Conservation (phyloP, 2,329 filamentous ascomycete species). For the Claviceps spartinae region DNA sequence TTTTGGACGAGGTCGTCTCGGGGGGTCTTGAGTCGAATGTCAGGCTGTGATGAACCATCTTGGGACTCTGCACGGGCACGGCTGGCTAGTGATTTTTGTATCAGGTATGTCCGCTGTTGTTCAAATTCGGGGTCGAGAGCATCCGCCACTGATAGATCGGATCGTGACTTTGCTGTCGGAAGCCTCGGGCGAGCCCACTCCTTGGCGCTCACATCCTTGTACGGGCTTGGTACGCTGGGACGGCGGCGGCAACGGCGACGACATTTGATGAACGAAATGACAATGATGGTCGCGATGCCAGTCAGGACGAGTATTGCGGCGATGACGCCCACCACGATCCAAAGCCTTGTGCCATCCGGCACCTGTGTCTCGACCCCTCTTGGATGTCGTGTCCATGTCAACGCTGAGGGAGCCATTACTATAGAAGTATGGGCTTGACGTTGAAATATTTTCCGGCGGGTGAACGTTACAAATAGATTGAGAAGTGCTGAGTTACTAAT, state of each 20-base stretch:
- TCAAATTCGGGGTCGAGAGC: slow-evolving; percentile 19
- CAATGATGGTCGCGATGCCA: background rate
- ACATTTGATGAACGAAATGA: background rate
- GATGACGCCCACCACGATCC: background rate
- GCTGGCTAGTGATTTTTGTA: slow-evolving; percentile 29
- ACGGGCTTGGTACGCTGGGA: background rate
- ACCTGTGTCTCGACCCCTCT: background rate
- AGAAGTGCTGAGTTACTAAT: no score
- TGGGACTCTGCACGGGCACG: slow-evolving; percentile 7
- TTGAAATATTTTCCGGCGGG: no score
- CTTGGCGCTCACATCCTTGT: background rate
- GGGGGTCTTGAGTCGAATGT: background rate
- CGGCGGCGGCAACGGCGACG: background rate
- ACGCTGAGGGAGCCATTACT: background rate
- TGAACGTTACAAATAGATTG: no score
- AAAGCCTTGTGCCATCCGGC: background rate
- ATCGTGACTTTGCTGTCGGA: background rate
- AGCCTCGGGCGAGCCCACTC: background rate
- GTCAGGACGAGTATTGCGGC: background rate
- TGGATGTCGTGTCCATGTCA: background rate
- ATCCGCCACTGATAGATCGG: background rate
- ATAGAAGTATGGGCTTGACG: background rate
- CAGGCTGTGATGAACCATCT: no score
- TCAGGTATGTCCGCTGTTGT: slow-evolving; percentile 24
- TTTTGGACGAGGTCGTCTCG: background rate